A percentile compares a stretch with the other conserved stretches of the same genome.
phyloP scores from a whole-genome alignment of 805 yeast genomes.

The Komagataella populi region DNA sequence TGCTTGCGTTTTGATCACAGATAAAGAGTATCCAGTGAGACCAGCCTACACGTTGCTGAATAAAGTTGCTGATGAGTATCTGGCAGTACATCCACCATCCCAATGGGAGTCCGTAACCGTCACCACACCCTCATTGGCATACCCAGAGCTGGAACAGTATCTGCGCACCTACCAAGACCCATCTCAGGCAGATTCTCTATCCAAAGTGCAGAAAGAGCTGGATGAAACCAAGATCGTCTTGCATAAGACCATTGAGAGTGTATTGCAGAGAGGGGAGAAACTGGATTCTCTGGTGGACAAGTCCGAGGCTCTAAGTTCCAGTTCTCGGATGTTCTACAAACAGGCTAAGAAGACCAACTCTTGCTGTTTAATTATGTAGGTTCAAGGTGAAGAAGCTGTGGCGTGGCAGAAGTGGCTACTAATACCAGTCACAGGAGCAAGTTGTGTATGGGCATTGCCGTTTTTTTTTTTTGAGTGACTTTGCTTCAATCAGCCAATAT shows the following conservation, averaged over 20 bases:
- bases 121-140: constrained; percentile 29
- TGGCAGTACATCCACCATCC: constrained; percentile 62
- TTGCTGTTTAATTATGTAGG: constrained; percentile 66
- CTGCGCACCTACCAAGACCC: constrained; percentile 90
- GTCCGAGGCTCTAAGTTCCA: constrained; percentile 79
- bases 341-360: constrained; percentile 94
- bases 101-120: constrained; percentile 50
- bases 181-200: constrained; percentile 87
- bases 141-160: constrained; percentile 53
- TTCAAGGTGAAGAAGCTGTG: neutral
- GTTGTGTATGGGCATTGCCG: neutral
- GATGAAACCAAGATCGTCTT: constrained; percentile 95
- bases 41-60: constrained; percentile 91
- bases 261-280: constrained; percentile 92
- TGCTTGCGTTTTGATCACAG: constrained; percentile 85
- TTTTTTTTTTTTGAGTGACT: neutral
- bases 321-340: constrained; percentile 89
- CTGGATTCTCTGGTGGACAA: constrained; percentile 90
- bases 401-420: neutral
- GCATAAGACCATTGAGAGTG: constrained; percentile 91
- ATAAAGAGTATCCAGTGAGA: constrained; percentile 91
- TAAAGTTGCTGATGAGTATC: constrained; percentile 82
- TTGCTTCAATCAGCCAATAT: neutral
- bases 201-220: constrained; percentile 95
- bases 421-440: neutral